Evolutionary conservation across 2,329 filamentous ascomycete species (phyloP).

Genomic region (Pseudonectria foliicola): DNA sequence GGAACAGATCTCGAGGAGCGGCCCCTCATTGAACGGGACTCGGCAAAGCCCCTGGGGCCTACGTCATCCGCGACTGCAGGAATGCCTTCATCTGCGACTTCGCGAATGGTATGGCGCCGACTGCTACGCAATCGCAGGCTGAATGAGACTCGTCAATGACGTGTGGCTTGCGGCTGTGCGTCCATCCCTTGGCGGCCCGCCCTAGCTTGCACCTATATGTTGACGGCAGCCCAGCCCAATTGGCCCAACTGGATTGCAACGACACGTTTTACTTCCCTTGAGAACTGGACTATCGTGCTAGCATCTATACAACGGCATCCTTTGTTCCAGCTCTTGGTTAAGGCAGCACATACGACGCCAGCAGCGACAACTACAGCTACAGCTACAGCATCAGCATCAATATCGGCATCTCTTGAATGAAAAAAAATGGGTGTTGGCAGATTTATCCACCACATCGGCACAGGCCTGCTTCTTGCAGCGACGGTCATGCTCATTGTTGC

Average conservation of each 20-base stretch:
- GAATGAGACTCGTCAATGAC: no score
- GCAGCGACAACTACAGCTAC: neutral
- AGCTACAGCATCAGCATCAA: slow-evolving; percentile 1
- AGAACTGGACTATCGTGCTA: no score
- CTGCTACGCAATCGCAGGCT: no score
- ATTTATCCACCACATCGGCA: slow-evolving; percentile 50
- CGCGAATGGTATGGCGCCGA: neutral
- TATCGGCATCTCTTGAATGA: slow-evolving; percentile 5
- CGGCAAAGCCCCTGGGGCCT: neutral
- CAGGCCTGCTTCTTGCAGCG: slow-evolving; percentile 48
- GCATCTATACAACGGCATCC: no score
- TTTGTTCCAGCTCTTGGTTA: no score
- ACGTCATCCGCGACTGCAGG: neutral
- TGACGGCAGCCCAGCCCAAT: no score
- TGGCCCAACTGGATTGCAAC: no score
- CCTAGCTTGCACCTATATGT: no score
- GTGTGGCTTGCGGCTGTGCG: no score
- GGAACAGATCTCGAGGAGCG: neutral
- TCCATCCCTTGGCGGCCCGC: no score
- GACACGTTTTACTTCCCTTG: no score
- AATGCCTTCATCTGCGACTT: neutral
- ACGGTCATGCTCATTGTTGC: slow-evolving; percentile 51
- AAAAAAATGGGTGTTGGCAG: slow-evolving; percentile 40
- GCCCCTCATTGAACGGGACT: neutral
- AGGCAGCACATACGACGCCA: neutral